Percentiles rank a stretch among this genome's conserved stretches.
Evolutionary conservation across 257 asterid species (phyloP).

Genomic region (Solanum boliviense): DNA sequence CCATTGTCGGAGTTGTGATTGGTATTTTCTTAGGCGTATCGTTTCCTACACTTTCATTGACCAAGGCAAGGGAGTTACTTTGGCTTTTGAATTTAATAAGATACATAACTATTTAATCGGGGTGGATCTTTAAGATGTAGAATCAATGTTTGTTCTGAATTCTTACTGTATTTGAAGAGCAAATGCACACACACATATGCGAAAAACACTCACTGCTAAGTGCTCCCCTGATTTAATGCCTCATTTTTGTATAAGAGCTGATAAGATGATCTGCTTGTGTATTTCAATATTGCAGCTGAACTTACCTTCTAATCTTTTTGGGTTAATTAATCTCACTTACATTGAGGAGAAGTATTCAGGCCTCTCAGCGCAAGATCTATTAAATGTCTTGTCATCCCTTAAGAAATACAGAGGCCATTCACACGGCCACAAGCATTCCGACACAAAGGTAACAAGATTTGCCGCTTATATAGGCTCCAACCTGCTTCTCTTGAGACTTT

Average conservation of each 20-base stretch:
- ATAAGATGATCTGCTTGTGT: not conserved
- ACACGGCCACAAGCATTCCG: slow-evolving; percentile 22
- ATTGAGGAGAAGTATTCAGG: slow-evolving; percentile 79
- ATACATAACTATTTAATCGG: not conserved
- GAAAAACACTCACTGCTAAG: not conserved
- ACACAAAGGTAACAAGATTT: slow-evolving; percentile 33
- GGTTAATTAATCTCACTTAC: slow-evolving; percentile 49
- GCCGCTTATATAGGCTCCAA: not conserved
- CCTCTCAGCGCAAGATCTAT: slow-evolving; percentile 63
- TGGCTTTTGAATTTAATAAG: not conserved
- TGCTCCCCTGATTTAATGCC: not conserved
- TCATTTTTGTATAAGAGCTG: not conserved
- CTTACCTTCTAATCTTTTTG: slow-evolving; percentile 40
- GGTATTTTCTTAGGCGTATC: slow-evolving; percentile 88
- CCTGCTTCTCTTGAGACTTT: not conserved
- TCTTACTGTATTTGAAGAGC: not conserved
- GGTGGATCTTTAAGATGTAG: not conserved
- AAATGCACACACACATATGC: not conserved
- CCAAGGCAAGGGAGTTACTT: slow-evolving; percentile 47
- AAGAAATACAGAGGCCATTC: slow-evolving; percentile 33
- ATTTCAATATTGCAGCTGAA: slow-evolving; percentile 32
- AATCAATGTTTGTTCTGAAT: not conserved
- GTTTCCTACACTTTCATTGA: slow-evolving; percentile 48
- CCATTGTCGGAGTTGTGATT: slow-evolving; percentile 57
- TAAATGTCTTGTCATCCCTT: slow-evolving; percentile 66